These are phyloP conservation scores for Diaporthe vexans DNA, from an alignment of 2,329 filamentous ascomycete genomes.

Conservation along the genomic window DNA sequence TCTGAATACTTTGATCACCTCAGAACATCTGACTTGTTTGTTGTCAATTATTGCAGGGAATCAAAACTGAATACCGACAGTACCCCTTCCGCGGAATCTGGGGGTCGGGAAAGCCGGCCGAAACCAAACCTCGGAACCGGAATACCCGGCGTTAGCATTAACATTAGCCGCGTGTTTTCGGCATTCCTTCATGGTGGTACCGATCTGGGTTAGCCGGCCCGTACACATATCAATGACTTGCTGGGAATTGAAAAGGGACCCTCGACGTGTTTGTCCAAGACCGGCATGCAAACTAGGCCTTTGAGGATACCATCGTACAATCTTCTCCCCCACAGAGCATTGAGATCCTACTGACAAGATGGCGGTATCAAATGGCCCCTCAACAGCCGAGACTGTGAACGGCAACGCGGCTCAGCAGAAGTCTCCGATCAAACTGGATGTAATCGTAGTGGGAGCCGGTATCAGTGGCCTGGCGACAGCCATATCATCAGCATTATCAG, in stretches of 20 bases:
- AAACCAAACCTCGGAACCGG: slow-evolving; percentile 14
- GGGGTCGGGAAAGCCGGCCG: slow-evolving; percentile 16
- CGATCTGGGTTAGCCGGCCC: background rate
- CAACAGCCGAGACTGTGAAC: background rate
- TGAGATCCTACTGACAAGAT: background rate
- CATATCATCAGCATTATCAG: slow-evolving; percentile 40
- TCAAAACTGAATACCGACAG: background rate
- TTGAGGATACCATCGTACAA: no score
- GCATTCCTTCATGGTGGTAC: background rate
- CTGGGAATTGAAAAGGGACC: background rate
- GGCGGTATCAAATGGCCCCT: background rate
- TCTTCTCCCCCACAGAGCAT: background rate
- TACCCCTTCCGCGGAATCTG: background rate
- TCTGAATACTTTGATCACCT: background rate
- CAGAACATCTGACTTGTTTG: background rate
- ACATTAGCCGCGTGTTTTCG: slow-evolving; percentile 19
- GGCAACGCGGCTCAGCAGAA: slow-evolving; percentile 13
- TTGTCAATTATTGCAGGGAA: background rate
- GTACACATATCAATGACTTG: background rate
- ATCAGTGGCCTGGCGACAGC: slow-evolving; percentile 42
- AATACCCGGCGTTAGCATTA: slow-evolving; percentile 4
- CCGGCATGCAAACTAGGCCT: no score
- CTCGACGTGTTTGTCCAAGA: background rate
- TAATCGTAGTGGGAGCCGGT: slow-evolving; percentile 41
- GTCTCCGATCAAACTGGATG: slow-evolving; percentile 38